phyloP scores from a whole-genome alignment of 352 stramenopile species.

The Thalassiosira exigua region DNA sequence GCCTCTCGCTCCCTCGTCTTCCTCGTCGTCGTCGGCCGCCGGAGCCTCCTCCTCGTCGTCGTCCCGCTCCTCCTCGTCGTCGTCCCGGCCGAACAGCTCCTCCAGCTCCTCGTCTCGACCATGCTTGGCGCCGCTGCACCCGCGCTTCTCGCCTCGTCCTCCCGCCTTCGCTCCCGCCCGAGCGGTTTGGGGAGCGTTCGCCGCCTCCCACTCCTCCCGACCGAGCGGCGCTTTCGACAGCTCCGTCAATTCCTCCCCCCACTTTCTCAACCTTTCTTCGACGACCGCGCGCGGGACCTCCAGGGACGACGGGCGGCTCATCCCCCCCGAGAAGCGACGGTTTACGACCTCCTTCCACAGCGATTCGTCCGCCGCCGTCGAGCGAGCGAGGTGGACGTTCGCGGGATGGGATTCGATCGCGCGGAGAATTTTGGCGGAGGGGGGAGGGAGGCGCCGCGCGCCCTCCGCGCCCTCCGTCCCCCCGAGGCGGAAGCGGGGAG shows the following conservation, averaged over 20 bases:
- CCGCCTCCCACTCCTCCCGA: conserved; percentile 9
- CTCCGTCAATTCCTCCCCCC: conserved; percentile 23
- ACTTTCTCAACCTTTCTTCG: conserved; percentile 18
- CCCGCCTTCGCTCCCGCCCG: not conserved
- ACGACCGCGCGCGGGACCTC: conserved; percentile 16
- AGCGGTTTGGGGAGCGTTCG: not conserved
- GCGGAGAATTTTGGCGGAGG: conserved; percentile 30
- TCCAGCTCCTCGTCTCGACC: not conserved
- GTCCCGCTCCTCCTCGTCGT: not conserved
- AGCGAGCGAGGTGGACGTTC: conserved; percentile 35
- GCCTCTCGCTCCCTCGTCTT: not conserved
- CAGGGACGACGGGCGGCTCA: conserved; percentile 15
- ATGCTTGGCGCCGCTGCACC: no score
- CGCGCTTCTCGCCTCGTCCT: not conserved
- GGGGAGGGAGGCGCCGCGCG: conserved; percentile 16
- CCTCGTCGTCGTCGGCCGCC: conserved; percentile 6
- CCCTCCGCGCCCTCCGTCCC: not conserved
- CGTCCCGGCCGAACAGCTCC: not conserved
- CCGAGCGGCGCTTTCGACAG: not conserved
- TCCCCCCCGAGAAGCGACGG: conserved; percentile 34
- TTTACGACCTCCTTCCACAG: conserved; percentile 51
- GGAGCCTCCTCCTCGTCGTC: not conserved
- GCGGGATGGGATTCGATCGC: conserved; percentile 34
- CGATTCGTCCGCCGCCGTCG: conserved; percentile 14
- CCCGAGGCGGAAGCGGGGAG: not conserved